A percentile compares a stretch with the other conserved stretches of the same genome.
These are phyloP conservation scores for Diospyros lotus DNA, from an alignment of 148 eudicot genomes.

Conservation along the genomic window DNA sequence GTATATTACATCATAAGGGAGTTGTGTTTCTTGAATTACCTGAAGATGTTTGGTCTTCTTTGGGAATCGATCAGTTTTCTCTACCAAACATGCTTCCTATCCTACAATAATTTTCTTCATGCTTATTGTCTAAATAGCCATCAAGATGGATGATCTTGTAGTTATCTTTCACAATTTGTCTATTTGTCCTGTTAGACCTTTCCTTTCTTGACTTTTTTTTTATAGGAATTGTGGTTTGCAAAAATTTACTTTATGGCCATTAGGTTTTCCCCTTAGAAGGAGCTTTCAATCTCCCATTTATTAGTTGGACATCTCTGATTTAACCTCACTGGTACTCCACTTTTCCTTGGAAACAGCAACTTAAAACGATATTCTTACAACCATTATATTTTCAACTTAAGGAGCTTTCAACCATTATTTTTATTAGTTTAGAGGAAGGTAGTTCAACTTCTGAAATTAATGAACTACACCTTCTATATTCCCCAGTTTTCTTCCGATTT, in stretches of 20 bases:
- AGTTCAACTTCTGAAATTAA: neutral
- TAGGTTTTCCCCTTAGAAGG: neutral
- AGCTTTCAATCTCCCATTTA: neutral
- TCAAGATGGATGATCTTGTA: neutral
- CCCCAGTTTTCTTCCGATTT: neutral
- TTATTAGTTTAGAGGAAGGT: no score
- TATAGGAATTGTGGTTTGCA: no score
- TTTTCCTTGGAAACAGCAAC: neutral
- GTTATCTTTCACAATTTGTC: neutral
- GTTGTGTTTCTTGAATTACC: neutral
- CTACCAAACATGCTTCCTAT: no score
- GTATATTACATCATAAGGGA: neutral
- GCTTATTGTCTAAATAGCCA: neutral
- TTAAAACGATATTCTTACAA: neutral
- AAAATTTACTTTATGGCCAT: no score
- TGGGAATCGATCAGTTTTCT: neutral
- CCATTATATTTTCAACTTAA: neutral
- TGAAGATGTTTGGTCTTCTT: neutral
- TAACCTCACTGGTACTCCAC: neutral
- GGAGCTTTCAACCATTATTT: no score
- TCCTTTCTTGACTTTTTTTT: neutral
- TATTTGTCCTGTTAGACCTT: slow-evolving; percentile 3
- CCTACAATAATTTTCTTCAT: neutral
- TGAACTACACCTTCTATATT: neutral
- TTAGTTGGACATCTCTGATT: neutral